Evolutionary conservation across 495 filamentous ascomycete genomes (phyloP).

Genomic region (Penicillium soppii): DNA sequence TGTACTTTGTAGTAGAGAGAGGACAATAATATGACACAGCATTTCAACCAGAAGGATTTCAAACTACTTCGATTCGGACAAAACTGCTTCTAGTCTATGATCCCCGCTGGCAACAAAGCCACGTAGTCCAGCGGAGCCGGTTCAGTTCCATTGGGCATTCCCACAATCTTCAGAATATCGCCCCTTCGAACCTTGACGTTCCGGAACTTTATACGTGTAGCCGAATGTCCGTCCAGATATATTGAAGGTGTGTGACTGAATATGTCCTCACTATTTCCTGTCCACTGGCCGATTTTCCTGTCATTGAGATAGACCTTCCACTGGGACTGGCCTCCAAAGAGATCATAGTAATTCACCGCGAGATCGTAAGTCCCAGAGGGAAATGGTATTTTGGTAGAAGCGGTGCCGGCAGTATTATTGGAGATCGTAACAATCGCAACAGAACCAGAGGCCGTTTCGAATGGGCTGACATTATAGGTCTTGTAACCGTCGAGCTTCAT

Average conservation of each 20-base stretch:
- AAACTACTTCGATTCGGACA: too few relatives aligned
- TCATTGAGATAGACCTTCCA: constrained; percentile 56
- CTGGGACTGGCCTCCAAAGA: constrained; percentile 51
- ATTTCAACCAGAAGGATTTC: too few relatives aligned
- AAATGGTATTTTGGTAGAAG: constrained; percentile 43
- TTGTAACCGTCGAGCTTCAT: constrained; percentile 59
- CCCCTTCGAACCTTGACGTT: constrained; percentile 51
- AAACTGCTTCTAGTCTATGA: constrained; percentile 51
- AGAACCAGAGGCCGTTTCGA: constrained; percentile 53
- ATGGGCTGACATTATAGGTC: constrained; percentile 47
- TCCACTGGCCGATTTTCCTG: constrained; percentile 52
- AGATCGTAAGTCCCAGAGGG: constrained; percentile 58
- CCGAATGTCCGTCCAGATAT: constrained; percentile 63
- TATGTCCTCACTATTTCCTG: constrained; percentile 54
- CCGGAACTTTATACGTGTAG: constrained; percentile 58
- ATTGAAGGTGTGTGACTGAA: constrained; percentile 56
- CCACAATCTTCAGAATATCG: constrained; percentile 58
- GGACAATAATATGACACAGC: too few relatives aligned
- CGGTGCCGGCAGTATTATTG: constrained; percentile 52
- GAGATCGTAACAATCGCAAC: constrained; percentile 48
- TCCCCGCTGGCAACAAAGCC: constrained; percentile 55
- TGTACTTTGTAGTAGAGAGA: too few relatives aligned
- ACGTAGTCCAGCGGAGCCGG: constrained; percentile 68
- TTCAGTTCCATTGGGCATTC: constrained; percentile 58
- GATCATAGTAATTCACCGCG: constrained; percentile 66